Conservation (phyloP, 2,329 filamentous ascomycete species). For the Colletotrichum sp. region DNA sequence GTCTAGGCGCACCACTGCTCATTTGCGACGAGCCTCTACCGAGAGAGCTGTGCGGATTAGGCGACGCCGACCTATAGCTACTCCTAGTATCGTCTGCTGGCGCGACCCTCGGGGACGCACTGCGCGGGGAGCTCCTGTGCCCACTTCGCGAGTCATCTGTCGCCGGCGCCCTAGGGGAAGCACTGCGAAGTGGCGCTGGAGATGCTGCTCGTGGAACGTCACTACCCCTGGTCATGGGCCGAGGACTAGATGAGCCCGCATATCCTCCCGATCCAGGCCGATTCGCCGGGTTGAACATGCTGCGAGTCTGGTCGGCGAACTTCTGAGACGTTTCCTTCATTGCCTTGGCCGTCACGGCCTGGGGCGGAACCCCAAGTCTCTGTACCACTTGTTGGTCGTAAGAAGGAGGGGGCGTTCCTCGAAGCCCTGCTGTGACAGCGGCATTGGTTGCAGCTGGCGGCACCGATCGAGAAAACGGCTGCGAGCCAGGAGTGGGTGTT, state of each 20-base stretch:
- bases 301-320: constrained; percentile 82
- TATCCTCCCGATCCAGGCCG: constrained; percentile 41
- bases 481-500: constrained; percentile 71
- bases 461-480: constrained; percentile 47
- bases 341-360: constrained; percentile 88
- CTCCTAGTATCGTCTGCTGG: constrained; percentile 50
- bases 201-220: constrained; percentile 68
- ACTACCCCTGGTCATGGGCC: constrained; percentile 63
- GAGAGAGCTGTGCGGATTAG: constrained; percentile 63
- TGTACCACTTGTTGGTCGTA: constrained; percentile 79
- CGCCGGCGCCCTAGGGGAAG: constrained; percentile 66
- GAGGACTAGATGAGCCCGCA: constrained; percentile 48
- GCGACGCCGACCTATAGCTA: constrained; percentile 58
- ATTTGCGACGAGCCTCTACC: constrained; percentile 12
- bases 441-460: constrained; percentile 41
- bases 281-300: constrained; percentile 65
- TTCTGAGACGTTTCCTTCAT: constrained; percentile 96
- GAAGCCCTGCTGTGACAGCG: constrained; percentile 59
- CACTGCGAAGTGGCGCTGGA: constrained; percentile 69
- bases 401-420: constrained; percentile 84
- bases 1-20: neutral
- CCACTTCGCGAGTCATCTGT: constrained; percentile 48
- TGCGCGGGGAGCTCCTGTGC: constrained; percentile 59
- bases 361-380: constrained; percentile 85
- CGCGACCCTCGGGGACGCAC: constrained; percentile 64